phyloP scores from a whole-genome alignment of 2,329 filamentous ascomycete species.

The Clarireedia monteithiana region DNA sequence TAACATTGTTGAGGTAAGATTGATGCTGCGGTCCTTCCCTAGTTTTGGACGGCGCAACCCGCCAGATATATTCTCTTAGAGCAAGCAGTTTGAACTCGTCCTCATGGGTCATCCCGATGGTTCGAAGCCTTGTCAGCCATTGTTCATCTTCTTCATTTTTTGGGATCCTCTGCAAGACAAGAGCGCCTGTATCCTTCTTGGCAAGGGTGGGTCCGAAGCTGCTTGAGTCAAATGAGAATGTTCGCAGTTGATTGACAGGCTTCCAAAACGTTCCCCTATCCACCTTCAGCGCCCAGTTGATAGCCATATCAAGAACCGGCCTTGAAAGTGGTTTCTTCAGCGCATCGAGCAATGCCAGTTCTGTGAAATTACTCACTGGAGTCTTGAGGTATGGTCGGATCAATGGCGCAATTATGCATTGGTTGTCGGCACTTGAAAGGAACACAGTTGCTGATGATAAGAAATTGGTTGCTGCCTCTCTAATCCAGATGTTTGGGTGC shows the following conservation, averaged over 20 bases:
- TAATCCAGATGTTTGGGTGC: conserved; percentile 93
- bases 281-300: conserved; percentile 75
- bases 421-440: conserved; percentile 70
- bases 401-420: conserved; percentile 76
- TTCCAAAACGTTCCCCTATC: conserved; percentile 88
- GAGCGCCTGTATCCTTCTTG: conserved; percentile 47
- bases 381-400: conserved; percentile 77
- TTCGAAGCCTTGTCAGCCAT: conserved; percentile 80
- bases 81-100: conserved; percentile 87
- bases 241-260: conserved; percentile 59
- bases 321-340: conserved; percentile 76
- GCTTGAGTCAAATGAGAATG: conserved; percentile 59
- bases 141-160: conserved; percentile 91
- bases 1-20: conserved; percentile 57
- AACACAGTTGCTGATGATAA: conserved; percentile 69
- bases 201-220: conserved; percentile 44
- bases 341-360: conserved; percentile 68
- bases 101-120: conserved; percentile 71
- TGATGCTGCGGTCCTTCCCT: conserved; percentile 16
- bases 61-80: conserved; percentile 86
- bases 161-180: conserved; percentile 52
- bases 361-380: conserved; percentile 59
- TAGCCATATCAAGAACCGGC: conserved; percentile 73
- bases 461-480: conserved; percentile 81
- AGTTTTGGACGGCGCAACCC: conserved; percentile 62